Conservation (phyloP, 345 rosid genomes). For the Citrus australasica region DNA sequence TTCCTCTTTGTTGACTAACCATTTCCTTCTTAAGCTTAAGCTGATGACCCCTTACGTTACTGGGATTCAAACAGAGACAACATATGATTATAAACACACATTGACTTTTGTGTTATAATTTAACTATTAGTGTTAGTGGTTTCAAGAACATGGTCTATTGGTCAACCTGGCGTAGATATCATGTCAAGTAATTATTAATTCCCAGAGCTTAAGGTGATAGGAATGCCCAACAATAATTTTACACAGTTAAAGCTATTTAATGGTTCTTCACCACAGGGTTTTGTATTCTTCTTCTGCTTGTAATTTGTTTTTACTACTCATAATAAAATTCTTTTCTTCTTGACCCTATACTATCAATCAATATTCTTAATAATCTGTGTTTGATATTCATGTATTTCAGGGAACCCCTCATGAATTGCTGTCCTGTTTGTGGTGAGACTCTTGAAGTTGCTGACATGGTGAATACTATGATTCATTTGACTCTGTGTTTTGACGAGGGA, state of each 20-base stretch:
- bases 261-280: neutral
- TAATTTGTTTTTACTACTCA: neutral
- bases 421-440: slow-evolving; percentile 88
- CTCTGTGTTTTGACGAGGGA: slow-evolving; percentile 94
- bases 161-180: neutral
- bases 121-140: neutral
- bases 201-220: neutral
- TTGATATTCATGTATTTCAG: slow-evolving; percentile 35
- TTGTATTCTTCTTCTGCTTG: neutral
- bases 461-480: slow-evolving; percentile 81
- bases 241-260: neutral
- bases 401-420: slow-evolving; percentile 71
- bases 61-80: neutral
- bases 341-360: neutral
- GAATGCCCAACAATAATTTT: neutral
- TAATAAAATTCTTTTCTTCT: neutral
- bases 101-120: neutral
- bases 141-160: neutral
- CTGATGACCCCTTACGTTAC: neutral
- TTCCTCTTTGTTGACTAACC: neutral
- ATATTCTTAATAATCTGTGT: neutral
- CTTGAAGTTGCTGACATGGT: slow-evolving; percentile 71
- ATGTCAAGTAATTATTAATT: neutral
- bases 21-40: neutral
- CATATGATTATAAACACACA: neutral